These are phyloP conservation scores for Setomelanomma holmii DNA, from an alignment of 2,329 filamentous ascomycete genomes.

Conservation along the genomic window DNA sequence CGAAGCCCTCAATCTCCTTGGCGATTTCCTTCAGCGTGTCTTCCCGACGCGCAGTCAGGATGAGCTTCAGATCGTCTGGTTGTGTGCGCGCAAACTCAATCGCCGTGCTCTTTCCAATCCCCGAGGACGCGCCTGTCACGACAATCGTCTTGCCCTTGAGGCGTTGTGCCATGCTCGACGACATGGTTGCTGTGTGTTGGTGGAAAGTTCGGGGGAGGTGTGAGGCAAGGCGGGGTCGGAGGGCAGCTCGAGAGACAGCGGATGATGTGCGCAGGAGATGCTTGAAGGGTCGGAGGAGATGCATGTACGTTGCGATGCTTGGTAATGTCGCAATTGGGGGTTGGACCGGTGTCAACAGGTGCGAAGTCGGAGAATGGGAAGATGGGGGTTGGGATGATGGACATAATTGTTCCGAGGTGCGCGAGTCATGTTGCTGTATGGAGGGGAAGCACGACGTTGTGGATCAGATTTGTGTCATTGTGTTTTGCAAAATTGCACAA, in stretches of 20 bases:
- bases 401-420: conserved; percentile 16
- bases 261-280: conserved; percentile 24
- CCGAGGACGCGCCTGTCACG: conserved; percentile 90
- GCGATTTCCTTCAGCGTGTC: conserved; percentile 80
- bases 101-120: conserved; percentile 85
- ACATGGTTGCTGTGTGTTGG: conserved; percentile 59
- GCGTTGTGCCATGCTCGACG: conserved; percentile 78
- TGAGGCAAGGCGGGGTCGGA: conserved; percentile 18
- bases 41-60: conserved; percentile 86
- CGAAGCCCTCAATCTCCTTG: conserved; percentile 75
- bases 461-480: conserved; percentile 12
- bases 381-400: not conserved
- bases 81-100: conserved; percentile 90
- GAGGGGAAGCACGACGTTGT: conserved; percentile 22
- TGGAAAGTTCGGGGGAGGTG: conserved; percentile 16
- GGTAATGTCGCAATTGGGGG: conserved; percentile 7
- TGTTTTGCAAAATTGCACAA: not conserved
- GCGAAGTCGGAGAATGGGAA: not conserved
- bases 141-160: conserved; percentile 92
- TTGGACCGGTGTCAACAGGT: not conserved
- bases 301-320: conserved; percentile 26
- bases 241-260: conserved; percentile 15
- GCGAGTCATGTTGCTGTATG: conserved; percentile 21
- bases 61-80: conserved; percentile 78
- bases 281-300: conserved; percentile 16